A percentile compares a stretch with the other conserved stretches of the same genome.
These are phyloP conservation scores for Neofusicoccum sp. DNA, from an alignment of 2,329 filamentous ascomycete species.

Conservation along the genomic window DNA sequence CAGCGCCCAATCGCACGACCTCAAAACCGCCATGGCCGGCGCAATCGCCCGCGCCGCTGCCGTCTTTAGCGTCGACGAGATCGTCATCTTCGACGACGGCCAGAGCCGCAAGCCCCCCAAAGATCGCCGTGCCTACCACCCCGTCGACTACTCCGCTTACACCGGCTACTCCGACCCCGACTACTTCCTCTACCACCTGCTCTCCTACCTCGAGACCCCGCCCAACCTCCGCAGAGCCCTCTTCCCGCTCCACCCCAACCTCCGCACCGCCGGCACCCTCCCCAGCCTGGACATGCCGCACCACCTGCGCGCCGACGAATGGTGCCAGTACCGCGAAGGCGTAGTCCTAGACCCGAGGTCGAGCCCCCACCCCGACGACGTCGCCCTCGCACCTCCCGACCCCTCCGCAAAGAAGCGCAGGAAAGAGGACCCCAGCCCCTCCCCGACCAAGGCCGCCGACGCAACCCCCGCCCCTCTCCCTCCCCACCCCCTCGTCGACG, in stretches of 20 bases:
- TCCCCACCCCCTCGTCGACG: slow-evolving; percentile 46
- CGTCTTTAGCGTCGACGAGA: slow-evolving; percentile 81
- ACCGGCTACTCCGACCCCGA: slow-evolving; percentile 57
- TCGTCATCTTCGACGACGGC: slow-evolving; percentile 79
- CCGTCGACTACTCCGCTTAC: slow-evolving; percentile 40
- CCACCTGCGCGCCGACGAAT: slow-evolving; percentile 73
- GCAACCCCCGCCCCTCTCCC: not conserved
- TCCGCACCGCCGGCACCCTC: slow-evolving; percentile 69
- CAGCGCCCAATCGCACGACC: slow-evolving; percentile 67
- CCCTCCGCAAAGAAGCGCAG: slow-evolving; percentile 43
- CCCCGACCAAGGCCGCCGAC: slow-evolving; percentile 19
- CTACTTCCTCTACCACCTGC: slow-evolving; percentile 75
- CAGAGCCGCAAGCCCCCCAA: slow-evolving; percentile 30
- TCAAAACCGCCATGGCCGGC: slow-evolving; percentile 70
- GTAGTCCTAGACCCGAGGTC: slow-evolving; percentile 52
- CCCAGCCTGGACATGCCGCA: slow-evolving; percentile 83
- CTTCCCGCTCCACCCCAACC: slow-evolving; percentile 76
- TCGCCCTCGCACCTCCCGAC: slow-evolving; percentile 4
- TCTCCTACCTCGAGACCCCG: slow-evolving; percentile 80
- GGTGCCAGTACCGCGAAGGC: slow-evolving; percentile 77
- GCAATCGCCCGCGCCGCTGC: slow-evolving; percentile 77
- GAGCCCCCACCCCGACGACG: not conserved
- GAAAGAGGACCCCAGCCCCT: slow-evolving; percentile 9
- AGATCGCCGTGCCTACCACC: slow-evolving; percentile 37
- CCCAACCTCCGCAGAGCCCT: slow-evolving; percentile 74